Evolutionary conservation across 306 rosid species (phyloP).

Genomic region (Adenanthera pavonina): DNA sequence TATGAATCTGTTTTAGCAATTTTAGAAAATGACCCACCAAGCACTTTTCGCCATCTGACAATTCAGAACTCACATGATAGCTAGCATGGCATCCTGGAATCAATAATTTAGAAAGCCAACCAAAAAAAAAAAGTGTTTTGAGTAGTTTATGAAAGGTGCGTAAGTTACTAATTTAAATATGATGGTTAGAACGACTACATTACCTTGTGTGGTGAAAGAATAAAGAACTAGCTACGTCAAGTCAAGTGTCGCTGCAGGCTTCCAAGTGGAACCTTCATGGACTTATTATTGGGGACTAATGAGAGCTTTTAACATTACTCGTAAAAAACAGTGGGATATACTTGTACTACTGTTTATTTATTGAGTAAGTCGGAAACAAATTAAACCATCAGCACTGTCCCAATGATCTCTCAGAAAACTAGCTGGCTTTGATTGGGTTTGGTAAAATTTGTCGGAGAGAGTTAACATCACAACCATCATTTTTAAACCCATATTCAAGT

Average conservation of each 20-base stretch:
- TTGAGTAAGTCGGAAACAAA: neutral
- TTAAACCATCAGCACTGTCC: neutral
- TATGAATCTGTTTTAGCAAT: neutral
- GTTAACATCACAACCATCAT: neutral
- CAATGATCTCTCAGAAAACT: neutral
- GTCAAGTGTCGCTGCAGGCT: neutral
- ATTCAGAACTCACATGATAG: neutral
- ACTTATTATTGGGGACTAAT: too few species aligned
- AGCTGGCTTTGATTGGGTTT: slow-evolving; percentile 1
- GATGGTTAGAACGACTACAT: too few species aligned
- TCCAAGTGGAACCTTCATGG: neutral
- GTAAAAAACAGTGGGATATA: neutral
- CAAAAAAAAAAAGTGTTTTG: too few species aligned
- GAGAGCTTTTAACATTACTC: neutral
- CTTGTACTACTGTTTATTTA: neutral
- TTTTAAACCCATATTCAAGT: neutral
- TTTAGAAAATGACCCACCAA: slow-evolving; percentile 10
- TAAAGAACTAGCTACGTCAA: neutral
- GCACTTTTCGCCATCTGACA: neutral
- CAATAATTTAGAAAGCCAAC: too few species aligned
- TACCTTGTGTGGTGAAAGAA: neutral
- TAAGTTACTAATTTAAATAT: too few species aligned
- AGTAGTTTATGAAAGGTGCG: too few species aligned
- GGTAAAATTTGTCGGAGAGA: neutral
- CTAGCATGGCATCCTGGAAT: neutral